A percentile compares a stretch with the other conserved stretches of the same genome.
phyloP scores from a whole-genome alignment of 306 rosid genomes.

The Astragalus membranaceus region DNA sequence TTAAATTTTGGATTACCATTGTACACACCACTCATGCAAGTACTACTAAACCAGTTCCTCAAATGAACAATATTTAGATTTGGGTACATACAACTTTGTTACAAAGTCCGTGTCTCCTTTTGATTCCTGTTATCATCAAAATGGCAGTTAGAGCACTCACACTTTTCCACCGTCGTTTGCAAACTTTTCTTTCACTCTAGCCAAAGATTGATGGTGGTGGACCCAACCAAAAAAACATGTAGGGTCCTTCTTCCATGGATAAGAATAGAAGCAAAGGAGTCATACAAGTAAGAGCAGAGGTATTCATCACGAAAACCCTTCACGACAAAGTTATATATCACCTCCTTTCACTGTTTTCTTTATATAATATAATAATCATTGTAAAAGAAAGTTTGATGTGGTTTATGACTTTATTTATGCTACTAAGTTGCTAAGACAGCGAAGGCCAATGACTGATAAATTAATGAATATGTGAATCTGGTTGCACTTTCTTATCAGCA shows the following conservation, averaged over 20 bases:
- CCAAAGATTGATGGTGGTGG: constrained; percentile 17
- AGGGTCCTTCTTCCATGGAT: constrained; percentile 2
- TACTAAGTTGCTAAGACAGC: constrained; percentile 4
- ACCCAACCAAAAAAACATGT: background rate
- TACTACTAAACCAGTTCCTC: background rate
- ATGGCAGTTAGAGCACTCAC: constrained; percentile 7
- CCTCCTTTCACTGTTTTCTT: background rate
- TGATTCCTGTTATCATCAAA: constrained; percentile 2
- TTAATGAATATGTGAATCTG: background rate
- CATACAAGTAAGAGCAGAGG: constrained; percentile 28
- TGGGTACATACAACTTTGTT: background rate
- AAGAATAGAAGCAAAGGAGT: constrained; percentile 25
- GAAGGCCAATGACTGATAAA: background rate
- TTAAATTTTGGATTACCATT: background rate
- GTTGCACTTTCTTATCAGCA: constrained; percentile 20
- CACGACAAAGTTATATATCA: constrained; percentile 38
- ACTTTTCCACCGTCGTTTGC: background rate
- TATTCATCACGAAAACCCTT: constrained; percentile 31
- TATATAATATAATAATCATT: constrained; percentile 18
- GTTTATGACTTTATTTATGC: constrained; percentile 1
- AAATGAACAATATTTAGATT: background rate
- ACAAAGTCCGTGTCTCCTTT: background rate
- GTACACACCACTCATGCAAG: background rate
- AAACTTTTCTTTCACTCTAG: constrained; percentile 30
- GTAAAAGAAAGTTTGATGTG: constrained; percentile 3